Percentiles rank a stretch among this genome's conserved stretches.
Conservation (phyloP, 192 early-diverging fungal species). For the Pecoramyces ruminantium region DNA sequence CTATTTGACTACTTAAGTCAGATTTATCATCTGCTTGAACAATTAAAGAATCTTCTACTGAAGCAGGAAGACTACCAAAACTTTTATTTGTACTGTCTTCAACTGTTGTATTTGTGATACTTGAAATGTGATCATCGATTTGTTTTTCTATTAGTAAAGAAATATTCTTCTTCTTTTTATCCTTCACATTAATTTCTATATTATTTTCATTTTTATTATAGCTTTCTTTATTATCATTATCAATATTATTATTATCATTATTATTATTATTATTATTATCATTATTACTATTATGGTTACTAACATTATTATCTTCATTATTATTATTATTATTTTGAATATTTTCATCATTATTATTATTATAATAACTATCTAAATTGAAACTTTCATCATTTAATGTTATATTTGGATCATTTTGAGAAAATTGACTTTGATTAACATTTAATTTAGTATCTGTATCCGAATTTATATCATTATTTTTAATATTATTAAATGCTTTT, state of each 20-base stretch:
- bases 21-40: neutral
- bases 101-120: neutral
- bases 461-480: neutral
- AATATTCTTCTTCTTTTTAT: neutral
- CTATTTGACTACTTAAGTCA: neutral
- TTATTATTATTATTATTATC: too few relatives aligned
- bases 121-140: neutral
- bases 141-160: neutral
- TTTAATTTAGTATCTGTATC: too few relatives aligned
- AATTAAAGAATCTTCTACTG: neutral
- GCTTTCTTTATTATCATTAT: neutral
- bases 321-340: neutral
- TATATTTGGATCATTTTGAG: neutral
- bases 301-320: neutral
- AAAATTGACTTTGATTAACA: too few relatives aligned
- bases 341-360: neutral
- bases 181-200: too few relatives aligned
- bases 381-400: neutral
- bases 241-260: neutral
- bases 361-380: neutral
- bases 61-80: too few relatives aligned
- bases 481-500: neutral
- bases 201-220: neutral
- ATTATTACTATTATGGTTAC: neutral
- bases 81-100: too few relatives aligned